Evolutionary conservation across 257 asterid species (phyloP).

Genomic region (Forsythia viridissima): DNA sequence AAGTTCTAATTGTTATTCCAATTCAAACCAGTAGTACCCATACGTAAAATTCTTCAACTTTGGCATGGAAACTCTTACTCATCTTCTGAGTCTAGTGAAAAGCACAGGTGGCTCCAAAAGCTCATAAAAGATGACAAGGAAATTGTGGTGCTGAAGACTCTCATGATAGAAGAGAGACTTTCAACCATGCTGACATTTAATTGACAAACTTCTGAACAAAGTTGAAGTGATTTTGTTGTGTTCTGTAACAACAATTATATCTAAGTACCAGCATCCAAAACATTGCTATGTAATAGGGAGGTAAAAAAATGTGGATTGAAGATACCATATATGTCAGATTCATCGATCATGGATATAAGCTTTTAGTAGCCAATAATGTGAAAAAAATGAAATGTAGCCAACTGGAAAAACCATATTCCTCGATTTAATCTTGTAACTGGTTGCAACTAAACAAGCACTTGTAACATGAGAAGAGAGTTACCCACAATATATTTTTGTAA

Average conservation of each 20-base stretch:
- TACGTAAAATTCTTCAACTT: not conserved
- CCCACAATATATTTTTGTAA: not conserved
- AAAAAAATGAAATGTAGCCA: no score
- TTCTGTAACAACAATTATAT: not conserved
- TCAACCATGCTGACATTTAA: not conserved
- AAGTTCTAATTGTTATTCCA: conserved; percentile 4
- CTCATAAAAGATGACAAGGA: not conserved
- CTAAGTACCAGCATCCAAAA: conserved; percentile 2
- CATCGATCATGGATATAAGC: no score
- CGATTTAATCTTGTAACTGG: not conserved
- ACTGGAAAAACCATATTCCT: not conserved
- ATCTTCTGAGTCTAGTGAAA: not conserved
- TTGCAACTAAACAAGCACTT: not conserved
- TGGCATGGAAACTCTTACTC: not conserved
- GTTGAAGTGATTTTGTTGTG: not conserved
- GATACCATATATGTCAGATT: not conserved
- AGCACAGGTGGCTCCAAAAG: not conserved
- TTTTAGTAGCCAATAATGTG: no score
- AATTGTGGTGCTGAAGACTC: not conserved
- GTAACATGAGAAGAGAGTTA: not conserved
- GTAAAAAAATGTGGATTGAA: not conserved
- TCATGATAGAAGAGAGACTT: not conserved
- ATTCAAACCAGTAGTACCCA: not conserved
- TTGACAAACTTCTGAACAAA: conserved; percentile 1
- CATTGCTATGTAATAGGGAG: not conserved